Base-by-base conservation (phyloP, 164 flowering plant genomes). In the Echeveria elegans region DNA sequence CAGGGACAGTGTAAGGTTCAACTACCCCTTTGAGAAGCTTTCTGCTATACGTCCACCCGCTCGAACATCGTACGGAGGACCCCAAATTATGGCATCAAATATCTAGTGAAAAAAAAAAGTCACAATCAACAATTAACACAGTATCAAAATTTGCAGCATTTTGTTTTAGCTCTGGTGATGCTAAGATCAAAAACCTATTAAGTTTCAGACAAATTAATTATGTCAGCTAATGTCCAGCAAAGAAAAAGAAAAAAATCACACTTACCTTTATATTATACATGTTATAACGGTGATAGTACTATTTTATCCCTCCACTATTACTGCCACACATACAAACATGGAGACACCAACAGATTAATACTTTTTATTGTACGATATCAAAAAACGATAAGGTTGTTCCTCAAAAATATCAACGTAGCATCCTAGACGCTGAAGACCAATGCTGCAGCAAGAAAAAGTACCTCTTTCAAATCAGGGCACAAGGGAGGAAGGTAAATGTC, bases 401-500 rank as follows among this genome's bases (percentile, higher is more conserved):
- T 53, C 23, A 2, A 8, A 53, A 2, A 26, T 23, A 23, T 24
- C 59, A 52, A 23, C 24, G 59, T 12, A 52, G 29, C 16, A 63
- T 63, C 65, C 26, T 34, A 31, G 18, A 2, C 36, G 29, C 48
- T 45, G 30, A 19, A 65, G 29, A 10, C 11, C 24, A 1, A 16
- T 9, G 59, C 24, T 53, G 24, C 59, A 53, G 28, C 18, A 52
- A n/a, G 72, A 38, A 43, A 64, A 28, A 45, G 23, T 83, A 91
- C 99, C 93, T 94, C 97, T 76, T 82, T 83, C 56, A 94, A 74
- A 37, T 87, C 92, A 58, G 87, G 67, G 68, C 97, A 97, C 99
- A 97, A 94, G 11, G 98, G 96, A 77, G 98, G 97, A 82, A 89
- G 93, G 73, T 91, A 89, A 74, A 89, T 90, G 77, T 94, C 98